Base-by-base conservation (phyloP, 495 filamentous ascomycete genomes). In the Letharia lupina region DNA sequence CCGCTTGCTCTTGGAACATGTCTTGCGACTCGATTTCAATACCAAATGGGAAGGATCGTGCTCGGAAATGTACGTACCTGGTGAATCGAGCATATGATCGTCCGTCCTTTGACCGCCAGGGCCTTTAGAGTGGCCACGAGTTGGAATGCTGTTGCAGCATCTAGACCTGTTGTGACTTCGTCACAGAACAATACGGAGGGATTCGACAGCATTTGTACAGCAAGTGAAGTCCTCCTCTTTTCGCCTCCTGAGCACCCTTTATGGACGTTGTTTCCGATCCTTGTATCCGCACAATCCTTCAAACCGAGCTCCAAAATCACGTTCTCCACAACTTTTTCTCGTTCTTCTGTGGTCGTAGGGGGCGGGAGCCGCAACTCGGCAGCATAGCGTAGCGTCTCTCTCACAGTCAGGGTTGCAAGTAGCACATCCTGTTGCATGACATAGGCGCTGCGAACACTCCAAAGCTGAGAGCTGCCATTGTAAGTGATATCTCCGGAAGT, bases 371-470 rank as follows among this genome's bases (percentile, higher is more conserved):
- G 82, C 37, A 91, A 78, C 66, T 90, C 84, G 2, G 89, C 89
- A 23, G 89, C 83, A 69, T 90, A 90, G 41, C 73, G 79, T 52
- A 91, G 74, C 0, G 89, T 91, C 70, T 91, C 89, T 16, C 87
- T 78, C 31, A 91, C 88, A 2, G 89, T 90, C 44, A 91, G 73
- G 0, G 86, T 86, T 0, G 88, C 85, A 2, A 90, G 77, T 7
- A 91, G 75, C 52, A 89, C 79, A 73, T 91, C 89, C 61, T 91
- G 85, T 70, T 91, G 89, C 85, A 89, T 89, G 20, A 90, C 85
- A 74, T 90, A 91, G 66, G 88, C 85, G 67, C 85, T 85, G 39
- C 84, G 76, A 15, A 86, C 75, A 62, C 72, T 79, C 16, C 79
- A 74, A 23, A 86, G 73, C n/a, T 84, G 75, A 31, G 77, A 63